Evolutionary conservation across 768 basidiomycete genomes (phyloP), one percentile per base, ranked within the genome.

Genomic region (Arthromyces matolae): DNA sequence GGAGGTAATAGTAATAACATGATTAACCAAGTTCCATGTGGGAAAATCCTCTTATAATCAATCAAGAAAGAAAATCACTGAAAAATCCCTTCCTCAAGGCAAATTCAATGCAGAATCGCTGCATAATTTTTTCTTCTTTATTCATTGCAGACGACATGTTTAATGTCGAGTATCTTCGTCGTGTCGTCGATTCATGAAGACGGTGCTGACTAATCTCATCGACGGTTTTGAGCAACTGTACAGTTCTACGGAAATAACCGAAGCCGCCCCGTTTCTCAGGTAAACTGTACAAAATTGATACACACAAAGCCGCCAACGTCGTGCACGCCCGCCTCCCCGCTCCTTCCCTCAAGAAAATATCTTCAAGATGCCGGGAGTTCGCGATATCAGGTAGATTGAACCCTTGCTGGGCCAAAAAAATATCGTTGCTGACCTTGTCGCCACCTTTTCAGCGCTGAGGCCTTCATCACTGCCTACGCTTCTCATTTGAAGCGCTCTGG

Each of bases 401-500:
- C 20, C 42, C 45, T 38, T 45, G 40, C 39, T 9, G 28, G 39
- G 20, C 43, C 52, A 24, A 44, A 36, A n/a, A 41, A 27, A 10
- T 23, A 31, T 47, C n/a, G 49, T 54, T 40, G 29, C 52, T 60
- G 51, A 60, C 45, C 34, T 51, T 54, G 53, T 57, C 57, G 50
- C 48, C 33, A 54, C 49, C 16, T 49, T 51, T 52, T 34, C 68
- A 96, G 93, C 73, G 89, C 93, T 66, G 91, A 93, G 54, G 83
- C 83, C 53, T 97, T 97, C 77, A 96, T 97, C 71, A 62, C 79
- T 53, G 93, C 93, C 60, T 97, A 97, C 72, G 76, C 93, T 64
- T 92, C 89, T 65, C 93, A 97, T 72, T 79, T 97, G 66, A 97
- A 97, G 77, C 88, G 93, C 59, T 93, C 92, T 55, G 96, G 96